Conservation (phyloP, 352 stramenopile genomes). For the Globisporangium takayamanum region DNA sequence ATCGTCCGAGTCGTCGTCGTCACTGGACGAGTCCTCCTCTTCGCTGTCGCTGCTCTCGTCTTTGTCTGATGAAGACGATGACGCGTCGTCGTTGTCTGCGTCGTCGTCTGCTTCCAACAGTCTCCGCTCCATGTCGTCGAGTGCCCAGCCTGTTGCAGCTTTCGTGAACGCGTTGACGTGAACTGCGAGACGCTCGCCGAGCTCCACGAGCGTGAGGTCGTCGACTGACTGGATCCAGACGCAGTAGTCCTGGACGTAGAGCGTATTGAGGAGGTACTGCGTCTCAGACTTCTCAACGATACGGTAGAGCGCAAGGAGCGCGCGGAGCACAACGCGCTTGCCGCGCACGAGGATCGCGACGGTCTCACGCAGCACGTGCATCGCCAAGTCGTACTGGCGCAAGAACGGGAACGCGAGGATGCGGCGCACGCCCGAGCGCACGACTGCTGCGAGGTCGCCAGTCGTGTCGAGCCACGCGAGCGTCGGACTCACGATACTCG, state of each 20-base stretch:
- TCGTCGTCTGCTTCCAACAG: slow-evolving; percentile 29
- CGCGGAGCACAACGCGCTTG: slow-evolving; percentile 86
- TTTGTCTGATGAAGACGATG: background rate
- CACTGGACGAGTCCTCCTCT: slow-evolving; percentile 21
- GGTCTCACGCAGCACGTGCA: slow-evolving; percentile 80
- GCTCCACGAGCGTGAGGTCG: slow-evolving; percentile 35
- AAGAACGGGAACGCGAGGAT: slow-evolving; percentile 95
- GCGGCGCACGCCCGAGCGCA: slow-evolving; percentile 78
- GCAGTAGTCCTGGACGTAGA: slow-evolving; percentile 95
- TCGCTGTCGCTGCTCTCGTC: slow-evolving; percentile 12
- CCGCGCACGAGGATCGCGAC: slow-evolving; percentile 78
- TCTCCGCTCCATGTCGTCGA: slow-evolving; percentile 68
- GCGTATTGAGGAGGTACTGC: slow-evolving; percentile 94
- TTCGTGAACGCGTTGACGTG: slow-evolving; percentile 48
- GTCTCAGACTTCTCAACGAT: slow-evolving; percentile 94
- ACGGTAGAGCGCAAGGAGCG: slow-evolving; percentile 86
- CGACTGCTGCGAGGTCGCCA: slow-evolving; percentile 46
- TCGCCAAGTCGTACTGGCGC: slow-evolving; percentile 85
- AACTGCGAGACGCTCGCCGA: slow-evolving; percentile 28
- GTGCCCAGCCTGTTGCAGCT: slow-evolving; percentile 60
- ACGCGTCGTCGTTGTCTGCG: slow-evolving; percentile 10
- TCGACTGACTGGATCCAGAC: slow-evolving; percentile 74
- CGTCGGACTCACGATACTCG: slow-evolving; percentile 91
- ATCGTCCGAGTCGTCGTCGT: slow-evolving; percentile 11
- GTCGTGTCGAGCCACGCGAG: slow-evolving; percentile 92